A percentile compares a stretch with the other conserved stretches of the same genome.
phyloP scores from a whole-genome alignment of 768 basidiomycete genomes.

The Russula virescens region DNA sequence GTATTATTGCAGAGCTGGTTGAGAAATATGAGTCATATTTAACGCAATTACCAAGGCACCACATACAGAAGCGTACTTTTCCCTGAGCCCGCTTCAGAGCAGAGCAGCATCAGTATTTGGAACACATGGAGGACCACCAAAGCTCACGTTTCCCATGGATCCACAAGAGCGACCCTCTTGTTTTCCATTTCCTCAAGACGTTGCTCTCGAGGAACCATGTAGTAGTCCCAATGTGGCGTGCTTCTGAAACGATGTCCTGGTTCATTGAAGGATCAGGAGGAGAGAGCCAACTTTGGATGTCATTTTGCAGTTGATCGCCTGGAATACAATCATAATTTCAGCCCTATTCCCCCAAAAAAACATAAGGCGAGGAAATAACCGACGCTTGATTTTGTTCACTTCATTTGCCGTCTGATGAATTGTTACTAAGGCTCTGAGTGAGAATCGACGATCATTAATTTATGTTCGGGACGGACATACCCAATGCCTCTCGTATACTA shows the following conservation, averaged over 20 bases:
- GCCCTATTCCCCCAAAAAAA: not conserved
- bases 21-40: not conserved
- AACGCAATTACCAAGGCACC: not conserved
- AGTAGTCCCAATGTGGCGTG: not conserved
- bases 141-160: slow-evolving; percentile 1
- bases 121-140: not conserved
- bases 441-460: not conserved
- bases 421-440: not conserved
- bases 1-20: not conserved
- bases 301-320: not conserved
- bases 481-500: not conserved
- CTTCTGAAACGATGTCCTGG: not conserved
- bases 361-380: not conserved
- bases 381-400: not conserved
- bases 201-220: not conserved
- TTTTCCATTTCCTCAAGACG: not conserved
- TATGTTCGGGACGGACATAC: not conserved
- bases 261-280: slow-evolving; percentile 1
- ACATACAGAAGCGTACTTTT: slow-evolving; percentile 3
- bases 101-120: not conserved
- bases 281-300: not conserved
- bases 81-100: not conserved
- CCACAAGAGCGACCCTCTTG: not conserved
- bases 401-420: not conserved
- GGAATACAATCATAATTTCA: not conserved